phyloP scores from a whole-genome alignment of 2,329 filamentous ascomycete species.

The Trematosphaeria pertusa region DNA sequence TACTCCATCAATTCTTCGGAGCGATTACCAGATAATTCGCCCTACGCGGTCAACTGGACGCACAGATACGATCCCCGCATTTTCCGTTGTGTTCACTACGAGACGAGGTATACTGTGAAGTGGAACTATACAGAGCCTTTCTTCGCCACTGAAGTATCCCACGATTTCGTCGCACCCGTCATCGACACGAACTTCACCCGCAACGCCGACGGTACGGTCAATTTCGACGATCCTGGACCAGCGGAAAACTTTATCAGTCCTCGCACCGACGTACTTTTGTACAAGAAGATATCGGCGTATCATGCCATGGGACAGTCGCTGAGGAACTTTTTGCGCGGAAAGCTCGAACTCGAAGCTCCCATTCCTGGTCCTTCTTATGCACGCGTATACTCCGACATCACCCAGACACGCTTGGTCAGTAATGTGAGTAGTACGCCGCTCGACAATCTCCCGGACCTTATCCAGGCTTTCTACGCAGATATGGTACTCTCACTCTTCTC shows the following conservation, averaged over 20 bases:
- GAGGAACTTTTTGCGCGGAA: constrained; percentile 38
- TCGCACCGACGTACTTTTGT: constrained; percentile 26
- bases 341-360: constrained; percentile 36
- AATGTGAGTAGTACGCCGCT: constrained; percentile 35
- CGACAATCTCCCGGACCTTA: constrained; percentile 25
- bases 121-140: constrained; percentile 41
- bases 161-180: constrained; percentile 34
- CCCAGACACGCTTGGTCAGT: constrained; percentile 55
- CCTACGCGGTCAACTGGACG: constrained; percentile 34
- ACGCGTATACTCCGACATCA: constrained; percentile 40
- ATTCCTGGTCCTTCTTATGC: constrained; percentile 36
- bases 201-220: constrained; percentile 46
- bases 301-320: constrained; percentile 42
- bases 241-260: constrained; percentile 34
- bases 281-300: constrained; percentile 45
- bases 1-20: constrained; percentile 38
- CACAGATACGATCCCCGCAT: constrained; percentile 38
- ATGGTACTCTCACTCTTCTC: constrained; percentile 46
- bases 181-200: constrained; percentile 38
- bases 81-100: constrained; percentile 42
- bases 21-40: constrained; percentile 24
- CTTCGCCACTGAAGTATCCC: constrained; percentile 27
- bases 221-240: constrained; percentile 41
- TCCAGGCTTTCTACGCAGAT: constrained; percentile 42
- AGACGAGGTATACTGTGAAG: constrained; percentile 41